phyloP scores from a whole-genome alignment of 768 basidiomycete genomes.

The Boletus edulis region DNA sequence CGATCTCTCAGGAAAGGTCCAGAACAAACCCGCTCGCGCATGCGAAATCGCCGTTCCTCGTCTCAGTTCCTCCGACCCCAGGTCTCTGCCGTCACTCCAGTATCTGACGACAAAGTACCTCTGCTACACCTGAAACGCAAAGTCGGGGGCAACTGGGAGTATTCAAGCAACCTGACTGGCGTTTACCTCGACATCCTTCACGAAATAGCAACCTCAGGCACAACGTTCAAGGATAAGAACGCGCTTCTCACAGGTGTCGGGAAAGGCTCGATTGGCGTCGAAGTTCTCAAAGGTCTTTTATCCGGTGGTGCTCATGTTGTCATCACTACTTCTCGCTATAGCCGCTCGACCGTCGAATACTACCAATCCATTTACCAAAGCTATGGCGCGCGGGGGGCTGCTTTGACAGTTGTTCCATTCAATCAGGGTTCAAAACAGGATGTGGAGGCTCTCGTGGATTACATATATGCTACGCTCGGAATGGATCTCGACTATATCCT shows the following conservation, averaged over 20 bases:
- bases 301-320: constrained; percentile 96
- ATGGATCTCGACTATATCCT: constrained; percentile 98
- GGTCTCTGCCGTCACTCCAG: constrained; percentile 63
- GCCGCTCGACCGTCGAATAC: constrained; percentile 92
- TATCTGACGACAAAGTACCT: constrained; percentile 87
- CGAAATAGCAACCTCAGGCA: constrained; percentile 98
- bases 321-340: constrained; percentile 97
- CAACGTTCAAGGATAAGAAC: constrained; percentile 99
- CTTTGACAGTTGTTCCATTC: constrained; percentile 97
- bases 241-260: constrained; percentile 97
- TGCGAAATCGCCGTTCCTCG: constrained; percentile 82
- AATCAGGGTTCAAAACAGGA: constrained; percentile 99
- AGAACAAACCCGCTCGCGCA: constrained; percentile 54
- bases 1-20: constrained; percentile 83
- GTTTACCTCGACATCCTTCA: constrained; percentile 96
- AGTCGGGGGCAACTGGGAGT: constrained; percentile 93
- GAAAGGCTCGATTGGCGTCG: constrained; percentile 96
- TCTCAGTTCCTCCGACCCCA: constrained; percentile 97
- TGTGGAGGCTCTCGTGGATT: constrained; percentile 96
- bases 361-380: constrained; percentile 98
- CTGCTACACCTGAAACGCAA: constrained; percentile 96
- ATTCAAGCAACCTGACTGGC: constrained; percentile 93
- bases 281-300: constrained; percentile 94
- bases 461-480: constrained; percentile 93
- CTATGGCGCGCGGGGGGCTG: constrained; percentile 92